Conservation (phyloP, 2,329 filamentous ascomycete species). For the Lachnellula suecica region DNA sequence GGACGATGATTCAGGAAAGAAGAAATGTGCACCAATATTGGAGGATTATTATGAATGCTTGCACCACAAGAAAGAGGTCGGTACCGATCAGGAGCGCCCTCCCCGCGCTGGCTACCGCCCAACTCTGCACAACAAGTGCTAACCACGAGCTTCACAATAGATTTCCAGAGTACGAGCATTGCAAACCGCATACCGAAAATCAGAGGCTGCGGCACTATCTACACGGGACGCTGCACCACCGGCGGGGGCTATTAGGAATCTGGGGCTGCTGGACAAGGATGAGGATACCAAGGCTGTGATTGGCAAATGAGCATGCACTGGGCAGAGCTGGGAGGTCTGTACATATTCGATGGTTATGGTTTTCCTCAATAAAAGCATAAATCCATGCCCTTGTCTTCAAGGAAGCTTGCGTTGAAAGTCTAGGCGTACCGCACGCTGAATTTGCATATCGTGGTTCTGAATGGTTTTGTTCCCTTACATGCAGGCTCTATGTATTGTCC, state of each 20-base stretch:
- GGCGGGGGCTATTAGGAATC: constrained; percentile 81
- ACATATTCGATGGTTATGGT: constrained; percentile 23
- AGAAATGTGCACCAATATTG: constrained; percentile 79
- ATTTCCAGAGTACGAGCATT: constrained; percentile 75
- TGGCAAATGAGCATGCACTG: constrained; percentile 29
- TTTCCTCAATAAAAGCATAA: neutral
- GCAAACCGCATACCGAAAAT: constrained; percentile 82
- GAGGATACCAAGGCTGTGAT: constrained; percentile 69
- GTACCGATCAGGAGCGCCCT: constrained; percentile 25
- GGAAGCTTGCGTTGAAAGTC: neutral
- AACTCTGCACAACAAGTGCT: neutral
- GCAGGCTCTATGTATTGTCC: neutral
- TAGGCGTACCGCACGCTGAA: neutral
- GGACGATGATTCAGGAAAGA: constrained; percentile 77
- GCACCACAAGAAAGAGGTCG: constrained; percentile 98
- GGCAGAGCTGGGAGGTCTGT: constrained; percentile 21
- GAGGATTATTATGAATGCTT: constrained; percentile 99
- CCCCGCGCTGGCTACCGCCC: neutral
- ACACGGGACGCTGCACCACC: constrained; percentile 79
- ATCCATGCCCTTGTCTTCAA: neutral
- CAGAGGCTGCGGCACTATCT: constrained; percentile 60
- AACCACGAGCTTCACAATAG: constrained; percentile 35
- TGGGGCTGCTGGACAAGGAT: constrained; percentile 81
- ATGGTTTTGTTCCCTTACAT: neutral
- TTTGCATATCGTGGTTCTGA: neutral